Evolutionary conservation across 163 green algal genomes (phyloP), one percentile per base, ranked within the genome.

Genomic region (Scenedesmus sp.): DNA sequence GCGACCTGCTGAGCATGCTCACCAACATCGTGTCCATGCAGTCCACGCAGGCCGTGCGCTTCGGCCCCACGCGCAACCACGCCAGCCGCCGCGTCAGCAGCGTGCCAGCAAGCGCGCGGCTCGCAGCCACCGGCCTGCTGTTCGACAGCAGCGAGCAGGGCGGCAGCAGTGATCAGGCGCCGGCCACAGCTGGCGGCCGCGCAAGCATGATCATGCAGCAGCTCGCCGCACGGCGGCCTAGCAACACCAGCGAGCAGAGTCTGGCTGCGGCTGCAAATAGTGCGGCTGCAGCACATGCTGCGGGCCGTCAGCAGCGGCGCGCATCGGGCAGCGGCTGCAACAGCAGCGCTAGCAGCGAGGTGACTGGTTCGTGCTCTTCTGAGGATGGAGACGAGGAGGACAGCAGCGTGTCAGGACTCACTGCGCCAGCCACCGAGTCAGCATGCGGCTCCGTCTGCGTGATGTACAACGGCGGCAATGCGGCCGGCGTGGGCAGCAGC

Each of bases 121-220:
- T 85, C 4, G 16, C 77, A 10, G 77, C 77, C 7, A 59, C 77
- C 4, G 67, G 52, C 54, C 60, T 81, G 86, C 86, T 56, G 3
- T 2, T 12, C 13, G 46, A 26, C 66, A 18, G 55, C 18, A 13
- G 54, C 4, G 55, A 34, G 4, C 82, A 52, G 55, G 55, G 34
- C 34, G 60, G 15, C 66, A 18, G 55, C 18, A 13, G 54, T 15
- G 55, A 34, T 16, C 82, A 52, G 82, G 82, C 82, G 16, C 55
- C 55, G 2, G 54, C 54, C 20, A 87, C 82, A 5, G 67, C 46
- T 0, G 54, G 64, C 54, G 67, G 67, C 2, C 16, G 86, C 4
- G 86, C 54, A 16, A 74, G 86, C 67, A 70, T 84, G 86, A 52
- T 84, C 54, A 15, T 86, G 70, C 87, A 91, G 87, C 87, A 91